Percentiles rank a stretch among this genome's conserved stretches.
Evolutionary conservation across 2,329 filamentous ascomycete genomes (phyloP).

Genomic region (Sordariomycetes sp.): DNA sequence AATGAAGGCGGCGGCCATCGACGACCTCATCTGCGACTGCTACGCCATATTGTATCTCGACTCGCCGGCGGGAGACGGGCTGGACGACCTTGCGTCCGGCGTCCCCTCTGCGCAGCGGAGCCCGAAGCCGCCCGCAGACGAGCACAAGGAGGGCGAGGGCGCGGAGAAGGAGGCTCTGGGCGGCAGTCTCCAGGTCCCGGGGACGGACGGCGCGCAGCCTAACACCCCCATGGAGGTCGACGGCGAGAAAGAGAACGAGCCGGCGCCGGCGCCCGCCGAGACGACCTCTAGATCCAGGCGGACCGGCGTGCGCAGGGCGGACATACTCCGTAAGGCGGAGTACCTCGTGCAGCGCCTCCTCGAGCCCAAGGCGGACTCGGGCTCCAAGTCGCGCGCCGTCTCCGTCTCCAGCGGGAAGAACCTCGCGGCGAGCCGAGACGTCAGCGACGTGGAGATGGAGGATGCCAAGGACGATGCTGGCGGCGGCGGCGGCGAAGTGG

Average conservation of each 20-base stretch:
- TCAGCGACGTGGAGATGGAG: slow-evolving; percentile 28
- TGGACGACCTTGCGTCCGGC: background rate
- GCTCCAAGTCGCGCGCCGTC: slow-evolving; percentile 35
- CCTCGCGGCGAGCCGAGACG: slow-evolving; percentile 20
- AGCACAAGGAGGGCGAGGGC: slow-evolving; percentile 22
- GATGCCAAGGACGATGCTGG: slow-evolving; percentile 15
- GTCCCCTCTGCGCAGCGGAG: background rate
- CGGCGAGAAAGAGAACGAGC: background rate
- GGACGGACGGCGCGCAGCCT: background rate
- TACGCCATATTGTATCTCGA: slow-evolving; percentile 32
- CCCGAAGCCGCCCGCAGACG: slow-evolving; percentile 11
- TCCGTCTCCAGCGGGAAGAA: slow-evolving; percentile 40
- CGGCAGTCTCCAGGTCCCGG: background rate
- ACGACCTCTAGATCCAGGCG: slow-evolving; percentile 25
- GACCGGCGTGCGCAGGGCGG: slow-evolving; percentile 38
- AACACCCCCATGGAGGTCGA: background rate
- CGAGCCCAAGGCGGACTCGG: slow-evolving; percentile 28
- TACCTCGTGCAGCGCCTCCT: slow-evolving; percentile 40
- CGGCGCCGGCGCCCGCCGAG: slow-evolving; percentile 18
- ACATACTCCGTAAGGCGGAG: slow-evolving; percentile 52
- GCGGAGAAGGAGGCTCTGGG: slow-evolving; percentile 24
- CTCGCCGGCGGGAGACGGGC: background rate
- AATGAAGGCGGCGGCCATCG: slow-evolving; percentile 76
- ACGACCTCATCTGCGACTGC: slow-evolving; percentile 87
- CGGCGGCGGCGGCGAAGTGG: slow-evolving; percentile 9